A percentile compares a stretch with the other conserved stretches of the same genome.
Conservation (phyloP, 495 filamentous ascomycete genomes). For the Parathielavia appendiculata region DNA sequence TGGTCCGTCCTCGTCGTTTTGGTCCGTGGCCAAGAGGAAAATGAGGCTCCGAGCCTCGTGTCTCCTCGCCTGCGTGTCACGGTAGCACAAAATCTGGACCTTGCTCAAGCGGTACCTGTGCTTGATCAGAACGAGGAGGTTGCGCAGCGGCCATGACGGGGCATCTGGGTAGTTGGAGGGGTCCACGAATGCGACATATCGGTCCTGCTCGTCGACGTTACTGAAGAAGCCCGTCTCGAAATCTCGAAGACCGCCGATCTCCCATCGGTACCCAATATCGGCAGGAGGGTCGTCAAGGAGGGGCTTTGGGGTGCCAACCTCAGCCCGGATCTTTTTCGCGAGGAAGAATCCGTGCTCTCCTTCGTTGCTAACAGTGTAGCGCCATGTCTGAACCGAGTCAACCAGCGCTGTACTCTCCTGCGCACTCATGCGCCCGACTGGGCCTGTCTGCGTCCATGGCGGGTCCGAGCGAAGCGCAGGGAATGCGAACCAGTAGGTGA, state of each 20-base stretch:
- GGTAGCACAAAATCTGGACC: slow-evolving; percentile 84
- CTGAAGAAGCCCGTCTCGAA: slow-evolving; percentile 89
- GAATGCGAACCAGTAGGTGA: slow-evolving; percentile 92
- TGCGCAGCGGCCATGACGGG: slow-evolving; percentile 89
- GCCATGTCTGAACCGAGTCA: slow-evolving; percentile 80
- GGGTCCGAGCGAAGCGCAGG: slow-evolving; percentile 87
- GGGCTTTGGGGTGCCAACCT: slow-evolving; percentile 27
- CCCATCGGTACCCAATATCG: slow-evolving; percentile 62
- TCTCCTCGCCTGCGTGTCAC: slow-evolving; percentile 69
- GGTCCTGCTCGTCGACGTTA: slow-evolving; percentile 58
- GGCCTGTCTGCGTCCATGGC: slow-evolving; percentile 57
- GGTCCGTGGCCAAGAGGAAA: slow-evolving; percentile 58
- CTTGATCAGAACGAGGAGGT: slow-evolving; percentile 79
- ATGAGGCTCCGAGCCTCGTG: slow-evolving; percentile 77
- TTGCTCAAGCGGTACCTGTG: slow-evolving; percentile 71
- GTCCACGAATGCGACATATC: slow-evolving; percentile 81
- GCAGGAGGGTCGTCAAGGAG: slow-evolving; percentile 33
- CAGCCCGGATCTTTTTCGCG: slow-evolving; percentile 61
- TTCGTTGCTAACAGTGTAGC: slow-evolving; percentile 66
- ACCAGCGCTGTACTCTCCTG: slow-evolving; percentile 69
- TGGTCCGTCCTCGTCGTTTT: slow-evolving; percentile 35
- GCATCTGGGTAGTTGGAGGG: slow-evolving; percentile 81
- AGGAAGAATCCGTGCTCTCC: slow-evolving; percentile 92
- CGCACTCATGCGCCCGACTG: slow-evolving; percentile 50
- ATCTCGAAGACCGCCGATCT: slow-evolving; percentile 63